Conservation (phyloP, 2,329 filamentous ascomycete genomes). For the Penicillium sp. region DNA sequence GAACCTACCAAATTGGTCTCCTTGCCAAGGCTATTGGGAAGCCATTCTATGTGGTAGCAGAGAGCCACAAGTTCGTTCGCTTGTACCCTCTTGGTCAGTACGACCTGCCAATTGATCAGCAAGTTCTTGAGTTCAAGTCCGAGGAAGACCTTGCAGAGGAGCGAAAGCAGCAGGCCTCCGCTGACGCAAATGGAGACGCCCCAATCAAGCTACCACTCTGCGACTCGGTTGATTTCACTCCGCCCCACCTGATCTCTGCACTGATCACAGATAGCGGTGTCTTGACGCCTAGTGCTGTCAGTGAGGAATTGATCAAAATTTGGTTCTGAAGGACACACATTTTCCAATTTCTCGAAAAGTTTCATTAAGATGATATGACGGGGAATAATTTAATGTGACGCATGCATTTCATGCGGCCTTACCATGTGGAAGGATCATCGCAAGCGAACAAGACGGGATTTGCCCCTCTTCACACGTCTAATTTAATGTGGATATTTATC, state of each 20-base stretch:
- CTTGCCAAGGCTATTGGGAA: conserved; percentile 70
- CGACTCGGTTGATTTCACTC: conserved; percentile 51
- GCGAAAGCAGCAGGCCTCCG: conserved; percentile 43
- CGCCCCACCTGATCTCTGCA: conserved; percentile 61
- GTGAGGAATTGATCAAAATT: conserved; percentile 66
- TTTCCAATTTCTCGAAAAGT: conserved; percentile 5
- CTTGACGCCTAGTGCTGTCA: conserved; percentile 62
- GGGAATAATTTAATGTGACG: conserved; percentile 12
- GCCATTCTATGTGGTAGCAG: conserved; percentile 85
- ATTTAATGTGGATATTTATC: neutral
- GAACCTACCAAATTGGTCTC: conserved; percentile 80
- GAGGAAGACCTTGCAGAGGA: conserved; percentile 49
- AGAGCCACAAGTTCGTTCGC: conserved; percentile 95
- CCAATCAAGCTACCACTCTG: conserved; percentile 26
- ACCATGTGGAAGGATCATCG: neutral
- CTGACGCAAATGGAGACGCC: conserved; percentile 17
- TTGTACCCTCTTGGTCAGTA: conserved; percentile 79
- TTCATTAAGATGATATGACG: conserved; percentile 16
- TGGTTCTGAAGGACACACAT: conserved; percentile 40
- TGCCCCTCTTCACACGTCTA: neutral
- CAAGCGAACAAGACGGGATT: neutral
- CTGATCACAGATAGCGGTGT: conserved; percentile 65
- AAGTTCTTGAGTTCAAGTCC: conserved; percentile 70
- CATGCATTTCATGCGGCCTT: neutral
- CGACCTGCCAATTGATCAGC: conserved; percentile 76